Base-by-base conservation (phyloP, 345 rosid genomes). In the Nasturtium officinale region DNA sequence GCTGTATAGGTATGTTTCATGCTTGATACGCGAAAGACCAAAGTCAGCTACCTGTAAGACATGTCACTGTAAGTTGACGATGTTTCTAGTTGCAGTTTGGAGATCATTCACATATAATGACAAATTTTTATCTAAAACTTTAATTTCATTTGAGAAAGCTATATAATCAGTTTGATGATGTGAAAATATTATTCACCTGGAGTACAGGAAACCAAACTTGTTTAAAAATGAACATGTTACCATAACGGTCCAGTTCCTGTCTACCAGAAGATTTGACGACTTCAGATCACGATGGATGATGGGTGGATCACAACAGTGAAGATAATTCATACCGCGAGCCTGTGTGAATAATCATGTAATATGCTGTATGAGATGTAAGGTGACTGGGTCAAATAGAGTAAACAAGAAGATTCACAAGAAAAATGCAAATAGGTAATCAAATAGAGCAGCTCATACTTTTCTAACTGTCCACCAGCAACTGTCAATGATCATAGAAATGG, bases 301-400 rank as follows among this genome's bases (percentile, higher is more conserved):
- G 25, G 97, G 97, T 11, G 98, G 96, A 75, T 81, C 84, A 85
- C 61, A 87, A 80, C 82, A 83, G 81, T 94, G 98, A 83, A 94
- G 96, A 84, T 94, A 94, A 82, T 86, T 94, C 97, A 91, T 78
- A 61, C 98, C 98, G 52, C 93, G 89, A 71, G 89, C 97, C 97
- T 91, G 88, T 23, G 71, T 53, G 69, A 64, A 50, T 61, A 65
- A 73, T 46, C 30, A 73, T 69, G 67, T 43, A 48, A 61, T 63
- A 74, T 21, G 72, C 26, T 57, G 57, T 50, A 52, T 70, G 62
- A 73, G 67, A 77, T 66, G 40, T 58, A 50, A 6, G 33, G 11
- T 55, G 71, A 48, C 26, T 15, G 17, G 50, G 72, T 64, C 56
- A 65, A 32, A 45, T 30, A 26, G 51, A 63, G 13, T 7, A 3